Conservation (phyloP, 805 yeast species). For the Monosporozyma yasuniensis region DNA sequence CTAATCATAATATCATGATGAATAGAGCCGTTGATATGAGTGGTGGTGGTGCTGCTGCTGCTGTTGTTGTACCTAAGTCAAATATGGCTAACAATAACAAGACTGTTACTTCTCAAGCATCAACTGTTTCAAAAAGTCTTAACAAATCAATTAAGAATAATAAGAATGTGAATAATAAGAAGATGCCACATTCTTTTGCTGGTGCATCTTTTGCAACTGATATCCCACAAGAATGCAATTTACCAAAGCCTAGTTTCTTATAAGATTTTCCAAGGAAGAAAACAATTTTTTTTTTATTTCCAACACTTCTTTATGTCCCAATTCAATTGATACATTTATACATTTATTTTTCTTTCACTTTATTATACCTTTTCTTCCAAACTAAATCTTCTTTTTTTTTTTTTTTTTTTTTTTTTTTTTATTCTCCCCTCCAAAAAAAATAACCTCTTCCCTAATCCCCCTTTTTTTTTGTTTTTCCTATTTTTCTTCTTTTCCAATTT, state of each 20-base stretch:
- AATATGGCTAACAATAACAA: not conserved
- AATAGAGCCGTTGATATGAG: not conserved
- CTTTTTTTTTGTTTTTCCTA: too few relatives aligned
- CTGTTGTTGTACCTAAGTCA: too few relatives aligned
- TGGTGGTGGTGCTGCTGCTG: not conserved
- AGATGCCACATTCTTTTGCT: slow-evolving; percentile 18
- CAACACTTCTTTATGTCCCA: not conserved
- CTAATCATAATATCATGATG: not conserved
- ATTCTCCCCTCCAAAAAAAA: not conserved
- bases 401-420: not conserved
- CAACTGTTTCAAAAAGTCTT: not conserved
- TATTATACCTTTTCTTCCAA: not conserved
- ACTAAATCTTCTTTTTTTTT: not conserved
- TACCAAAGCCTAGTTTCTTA: slow-evolving; percentile 30
- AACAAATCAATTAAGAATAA: not conserved
- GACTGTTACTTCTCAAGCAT: not conserved
- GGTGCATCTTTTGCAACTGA: slow-evolving; percentile 31
- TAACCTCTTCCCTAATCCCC: too few relatives aligned
- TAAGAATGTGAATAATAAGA: slow-evolving; percentile 2
- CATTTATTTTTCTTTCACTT: too few relatives aligned
- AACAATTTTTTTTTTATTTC: not conserved
- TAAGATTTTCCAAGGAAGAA: not conserved
- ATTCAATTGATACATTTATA: not conserved
- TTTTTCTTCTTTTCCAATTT: too few relatives aligned
- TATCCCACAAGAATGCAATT: slow-evolving; percentile 24